Base-by-base conservation (phyloP, 192 early-diverging fungal species). In the Coemansia sp. region DNA sequence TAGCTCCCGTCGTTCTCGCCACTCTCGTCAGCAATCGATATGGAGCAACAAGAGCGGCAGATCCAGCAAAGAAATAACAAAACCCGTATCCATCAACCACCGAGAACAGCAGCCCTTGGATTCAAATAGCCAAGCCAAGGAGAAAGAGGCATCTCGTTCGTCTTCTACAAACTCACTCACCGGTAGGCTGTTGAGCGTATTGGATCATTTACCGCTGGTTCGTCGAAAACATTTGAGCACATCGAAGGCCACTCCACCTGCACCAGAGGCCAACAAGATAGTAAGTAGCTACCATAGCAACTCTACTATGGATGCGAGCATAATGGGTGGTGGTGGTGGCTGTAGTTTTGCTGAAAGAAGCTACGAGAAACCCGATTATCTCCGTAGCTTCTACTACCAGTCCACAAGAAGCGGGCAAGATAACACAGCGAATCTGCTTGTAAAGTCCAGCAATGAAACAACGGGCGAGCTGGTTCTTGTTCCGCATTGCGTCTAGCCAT, bases 201-300 rank as follows among this genome's bases (percentile, higher is more conserved):
- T 58, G 15, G 46, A 50, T 15, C 20, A 46, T 28, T 42, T 67
- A 32, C 30, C 56, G 8, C 34, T 36, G 20, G 15, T 30, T 11
- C 53, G 42, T 27, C 51, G 51, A 50, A 53, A 42, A 24, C n/a
- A 35, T 9, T 27, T 33, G 0, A 38, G 15, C 3, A 33, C 32
- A 7, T 42, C 40, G 23, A 42, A 42, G 40, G 20, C n/a, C n/a
- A n/a, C 23, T 11, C 23, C 40, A 20, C 40, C 40, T 5, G 19
- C 40, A 4, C 4, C 11, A 3, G 20, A 17, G n/a, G 17, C 19
- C n/a, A 6, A 29, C 27, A 23, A 50, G 7, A 38, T 35, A 14
- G 41, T 14, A 26, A 53, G 39, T 6, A 19, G 19, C 17, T 15
- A 15, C 30, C n/a, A n/a, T n/a, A n/a, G n/a, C n/a, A n/a, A n/a